Evolutionary conservation across 495 filamentous ascomycete species (phyloP), one percentile per base, ranked within the genome.

Genomic region (Neurospora sp.): DNA sequence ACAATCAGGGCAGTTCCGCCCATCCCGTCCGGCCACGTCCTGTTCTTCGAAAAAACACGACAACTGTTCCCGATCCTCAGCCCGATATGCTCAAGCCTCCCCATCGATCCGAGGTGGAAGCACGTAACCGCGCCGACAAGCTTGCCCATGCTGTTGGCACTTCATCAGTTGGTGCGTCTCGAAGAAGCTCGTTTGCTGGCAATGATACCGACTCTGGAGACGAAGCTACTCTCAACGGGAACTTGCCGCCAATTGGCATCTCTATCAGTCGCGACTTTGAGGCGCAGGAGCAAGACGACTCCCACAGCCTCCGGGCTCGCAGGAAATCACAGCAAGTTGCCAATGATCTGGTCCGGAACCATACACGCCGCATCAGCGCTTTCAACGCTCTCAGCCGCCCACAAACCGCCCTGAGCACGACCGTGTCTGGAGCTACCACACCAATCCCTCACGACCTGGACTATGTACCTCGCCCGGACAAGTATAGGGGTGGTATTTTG

Each of bases 401-500:
- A 66, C 28, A 66, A 66, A 34, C 54, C 54, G 15, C 24, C 28
- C 28, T 17, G 13, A 66, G 54, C 54, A 36, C 54, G 15, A 8
- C 19, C 54, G 54, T 39, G n/a, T 76, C 79, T 11, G 78, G 79
- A n/a, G 71, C 77, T 13, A 62, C 73, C 3, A 80, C 81, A 2
- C 79, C 81, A 3, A 36, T 80, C 37, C 84, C 87, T 19, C 82
- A 86, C 70, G 88, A 92, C 71, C 2, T 74, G 34, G 85, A 87
- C 62, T 94, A 93, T 76, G 85, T 92, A 7, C 89, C 90, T 48
- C 85, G 85, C 17, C 94, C 93, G 4, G 79, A 86, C 8, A 86
- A 91, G 69, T 96, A 92, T 78, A 91, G 90, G 62, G 89, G 90
- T 43, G 93, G 94, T 38, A 88, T 96, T 62, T 84, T 98, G 9